These are phyloP conservation scores for Athelia sp. DNA, from an alignment of 1,284 basidiomycete species.

Conservation along the genomic window DNA sequence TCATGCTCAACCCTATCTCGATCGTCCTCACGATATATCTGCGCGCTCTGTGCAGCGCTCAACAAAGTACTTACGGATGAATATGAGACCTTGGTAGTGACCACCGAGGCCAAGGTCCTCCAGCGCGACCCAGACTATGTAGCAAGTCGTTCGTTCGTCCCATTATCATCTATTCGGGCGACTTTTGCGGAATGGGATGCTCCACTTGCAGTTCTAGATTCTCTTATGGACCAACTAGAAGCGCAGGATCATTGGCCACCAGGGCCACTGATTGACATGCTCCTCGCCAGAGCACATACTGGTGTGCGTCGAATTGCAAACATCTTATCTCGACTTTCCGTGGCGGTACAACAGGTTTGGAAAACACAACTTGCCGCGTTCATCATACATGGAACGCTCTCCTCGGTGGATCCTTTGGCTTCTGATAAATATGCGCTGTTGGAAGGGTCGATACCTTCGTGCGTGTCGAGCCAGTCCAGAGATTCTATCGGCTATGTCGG, in stretches of 20 bases:
- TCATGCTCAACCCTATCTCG: conserved; percentile 46
- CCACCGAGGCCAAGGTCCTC: conserved; percentile 77
- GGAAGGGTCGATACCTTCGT: conserved; percentile 68
- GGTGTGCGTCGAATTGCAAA: conserved; percentile 71
- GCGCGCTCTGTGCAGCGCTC: conserved; percentile 69
- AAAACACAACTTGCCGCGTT: conserved; percentile 73
- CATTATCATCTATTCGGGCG: conserved; percentile 75
- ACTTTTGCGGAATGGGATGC: conserved; percentile 83
- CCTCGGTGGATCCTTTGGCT: conserved; percentile 51
- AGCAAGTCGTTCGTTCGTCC: conserved; percentile 72
- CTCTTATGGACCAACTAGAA: conserved; percentile 59
- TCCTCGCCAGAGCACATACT: conserved; percentile 64
- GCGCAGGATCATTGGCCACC: conserved; percentile 55
- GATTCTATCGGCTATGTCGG: conserved; percentile 87
- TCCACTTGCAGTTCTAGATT: conserved; percentile 64
- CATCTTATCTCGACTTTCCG: conserved; percentile 62
- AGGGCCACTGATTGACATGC: conserved; percentile 73
- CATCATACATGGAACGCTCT: conserved; percentile 70
- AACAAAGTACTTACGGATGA: conserved; percentile 69
- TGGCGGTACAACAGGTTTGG: conserved; percentile 78
- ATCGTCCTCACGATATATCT: conserved; percentile 71
- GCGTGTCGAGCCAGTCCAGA: conserved; percentile 62
- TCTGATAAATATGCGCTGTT: conserved; percentile 50
- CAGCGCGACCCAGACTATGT: conserved; percentile 68
- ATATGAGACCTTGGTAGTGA: conserved; percentile 76